A percentile compares a stretch with the other conserved stretches of the same genome.
Evolutionary conservation across 2,329 filamentous ascomycete species (phyloP).

Genomic region (Shiraia bambusicola): DNA sequence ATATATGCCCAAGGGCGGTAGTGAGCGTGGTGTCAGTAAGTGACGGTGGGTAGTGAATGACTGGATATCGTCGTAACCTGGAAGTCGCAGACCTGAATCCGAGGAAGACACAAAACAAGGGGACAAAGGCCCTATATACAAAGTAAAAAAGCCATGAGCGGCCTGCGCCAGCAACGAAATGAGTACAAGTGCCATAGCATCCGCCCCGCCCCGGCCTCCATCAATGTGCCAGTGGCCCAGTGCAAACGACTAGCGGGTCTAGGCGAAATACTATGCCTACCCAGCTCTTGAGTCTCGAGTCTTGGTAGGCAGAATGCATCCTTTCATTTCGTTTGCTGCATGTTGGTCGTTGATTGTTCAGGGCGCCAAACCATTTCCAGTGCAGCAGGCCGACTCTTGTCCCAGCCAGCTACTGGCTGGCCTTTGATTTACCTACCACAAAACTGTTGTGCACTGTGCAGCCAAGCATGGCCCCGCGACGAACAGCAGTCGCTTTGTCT

Average conservation of each 20-base stretch:
- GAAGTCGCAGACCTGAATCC: constrained; percentile 39
- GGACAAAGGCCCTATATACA: constrained; percentile 31
- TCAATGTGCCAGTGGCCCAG: constrained; percentile 28
- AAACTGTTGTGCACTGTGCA: too few species aligned
- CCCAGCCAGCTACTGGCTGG: constrained; percentile 14
- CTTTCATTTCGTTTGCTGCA: constrained; percentile 27
- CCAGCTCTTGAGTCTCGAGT: too few species aligned
- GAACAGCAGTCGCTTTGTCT: constrained; percentile 9
- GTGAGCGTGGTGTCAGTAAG: constrained; percentile 35
- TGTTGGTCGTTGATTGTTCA: constrained; percentile 14
- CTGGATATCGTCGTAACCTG: constrained; percentile 31
- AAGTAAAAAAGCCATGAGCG: constrained; percentile 16
- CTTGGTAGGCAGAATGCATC: constrained; percentile 24
- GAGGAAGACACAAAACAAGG: constrained; percentile 16
- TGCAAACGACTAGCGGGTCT: constrained; percentile 22
- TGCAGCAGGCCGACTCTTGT: constrained; percentile 14
- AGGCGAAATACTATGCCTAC: constrained; percentile 17
- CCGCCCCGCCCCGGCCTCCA: constrained; percentile 25
- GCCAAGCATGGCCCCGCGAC: background rate
- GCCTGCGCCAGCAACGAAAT: constrained; percentile 25
- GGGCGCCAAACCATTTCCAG: constrained; percentile 9
- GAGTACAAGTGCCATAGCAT: constrained; percentile 26
- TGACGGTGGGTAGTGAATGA: constrained; percentile 32
- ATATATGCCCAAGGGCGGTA: constrained; percentile 33
- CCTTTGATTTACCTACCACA: constrained; percentile 3